Conservation (phyloP, 306 rosid species). For the Dicorynia guianensis region DNA sequence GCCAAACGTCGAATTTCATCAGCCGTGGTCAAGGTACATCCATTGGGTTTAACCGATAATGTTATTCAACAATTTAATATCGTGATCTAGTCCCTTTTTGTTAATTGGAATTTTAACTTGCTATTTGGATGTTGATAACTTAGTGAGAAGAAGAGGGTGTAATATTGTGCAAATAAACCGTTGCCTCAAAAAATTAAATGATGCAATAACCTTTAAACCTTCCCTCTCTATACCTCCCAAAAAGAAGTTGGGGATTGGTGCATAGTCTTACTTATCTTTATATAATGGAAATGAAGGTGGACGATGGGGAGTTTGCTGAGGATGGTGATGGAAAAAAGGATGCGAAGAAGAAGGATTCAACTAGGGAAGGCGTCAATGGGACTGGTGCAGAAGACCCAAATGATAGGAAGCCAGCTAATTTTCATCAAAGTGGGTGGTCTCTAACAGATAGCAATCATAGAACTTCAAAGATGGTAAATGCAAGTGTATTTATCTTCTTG, state of each 20-base stretch:
- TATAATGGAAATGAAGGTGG: constrained; percentile 61
- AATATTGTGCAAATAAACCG: constrained; percentile 1
- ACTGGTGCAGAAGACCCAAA: constrained; percentile 31
- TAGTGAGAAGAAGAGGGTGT: background rate
- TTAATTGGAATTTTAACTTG: background rate
- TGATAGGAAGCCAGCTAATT: constrained; percentile 51
- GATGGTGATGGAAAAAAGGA: constrained; percentile 58
- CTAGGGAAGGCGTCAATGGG: constrained; percentile 44
- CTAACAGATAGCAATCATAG: constrained; percentile 66
- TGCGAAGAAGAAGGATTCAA: constrained; percentile 46
- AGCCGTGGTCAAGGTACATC: constrained; percentile 69
- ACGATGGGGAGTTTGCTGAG: constrained; percentile 76
- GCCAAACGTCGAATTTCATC: constrained; percentile 66
- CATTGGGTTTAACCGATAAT: background rate
- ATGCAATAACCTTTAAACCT: background rate
- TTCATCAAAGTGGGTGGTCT: constrained; percentile 63
- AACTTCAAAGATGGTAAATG: constrained; percentile 59
- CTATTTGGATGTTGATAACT: background rate
- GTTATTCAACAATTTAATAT: background rate
- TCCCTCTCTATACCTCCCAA: background rate
- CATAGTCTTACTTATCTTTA: background rate
- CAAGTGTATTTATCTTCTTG: background rate
- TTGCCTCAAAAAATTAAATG: background rate
- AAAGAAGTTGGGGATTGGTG: constrained; percentile 3
- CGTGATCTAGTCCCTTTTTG: background rate